Evolutionary conservation across 768 basidiomycete species (phyloP).

Genomic region (Termitomyces sp.): DNA sequence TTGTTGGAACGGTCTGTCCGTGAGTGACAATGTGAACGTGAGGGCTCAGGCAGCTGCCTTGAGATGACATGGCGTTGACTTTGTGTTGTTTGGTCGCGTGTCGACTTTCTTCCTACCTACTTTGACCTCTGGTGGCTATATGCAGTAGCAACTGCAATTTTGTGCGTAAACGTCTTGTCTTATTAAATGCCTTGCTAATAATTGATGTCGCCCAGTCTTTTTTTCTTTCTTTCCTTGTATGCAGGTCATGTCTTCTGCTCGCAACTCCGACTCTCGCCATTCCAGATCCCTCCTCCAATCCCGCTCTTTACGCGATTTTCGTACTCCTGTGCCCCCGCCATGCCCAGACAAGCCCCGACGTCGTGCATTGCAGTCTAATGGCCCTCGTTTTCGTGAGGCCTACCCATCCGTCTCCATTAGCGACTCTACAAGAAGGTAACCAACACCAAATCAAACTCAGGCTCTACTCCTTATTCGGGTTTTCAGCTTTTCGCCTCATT

Average conservation of each 20-base stretch:
- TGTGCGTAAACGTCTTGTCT: neutral
- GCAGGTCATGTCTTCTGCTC: slow-evolving; percentile 14
- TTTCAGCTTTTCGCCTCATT: neutral
- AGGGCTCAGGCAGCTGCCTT: neutral
- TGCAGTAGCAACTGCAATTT: slow-evolving; percentile 4
- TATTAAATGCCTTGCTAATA: neutral
- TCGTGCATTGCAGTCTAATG: slow-evolving; percentile 4
- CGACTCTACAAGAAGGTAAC: slow-evolving; percentile 7
- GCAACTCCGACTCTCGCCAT: slow-evolving; percentile 5
- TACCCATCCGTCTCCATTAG: neutral
- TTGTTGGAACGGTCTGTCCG: neutral
- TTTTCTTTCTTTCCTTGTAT: slow-evolving; percentile 3
- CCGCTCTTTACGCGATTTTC: slow-evolving; percentile 14
- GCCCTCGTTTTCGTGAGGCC: neutral
- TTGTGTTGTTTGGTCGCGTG: slow-evolving; percentile 9
- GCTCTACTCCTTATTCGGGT: neutral
- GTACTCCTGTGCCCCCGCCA: slow-evolving; percentile 2
- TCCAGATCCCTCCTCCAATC: slow-evolving; percentile 8
- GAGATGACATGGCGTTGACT: slow-evolving; percentile 5
- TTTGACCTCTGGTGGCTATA: slow-evolving; percentile 4
- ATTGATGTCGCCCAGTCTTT: slow-evolving; percentile 1
- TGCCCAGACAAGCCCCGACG: slow-evolving; percentile 8
- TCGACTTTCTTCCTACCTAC: slow-evolving; percentile 6
- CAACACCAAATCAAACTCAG: neutral
- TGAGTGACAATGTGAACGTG: neutral